Percentiles rank a stretch among this genome's conserved stretches.
Evolutionary conservation across 2,329 filamentous ascomycete species (phyloP).

Genomic region (Macrophomina tecta): DNA sequence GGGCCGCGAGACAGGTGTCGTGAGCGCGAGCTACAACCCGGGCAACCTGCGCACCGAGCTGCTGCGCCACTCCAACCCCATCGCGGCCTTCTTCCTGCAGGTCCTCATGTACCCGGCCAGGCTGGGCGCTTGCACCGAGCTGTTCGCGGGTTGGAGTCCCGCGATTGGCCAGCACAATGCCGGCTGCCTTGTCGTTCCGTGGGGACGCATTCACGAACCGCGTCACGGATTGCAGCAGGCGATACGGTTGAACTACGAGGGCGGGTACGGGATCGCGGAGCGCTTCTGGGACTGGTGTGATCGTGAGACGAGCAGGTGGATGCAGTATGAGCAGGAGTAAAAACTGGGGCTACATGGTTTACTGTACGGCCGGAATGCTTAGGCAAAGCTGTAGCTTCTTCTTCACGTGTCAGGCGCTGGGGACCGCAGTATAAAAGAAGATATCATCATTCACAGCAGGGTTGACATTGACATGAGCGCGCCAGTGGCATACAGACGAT

Average conservation of each 20-base stretch:
- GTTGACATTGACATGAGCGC: not conserved
- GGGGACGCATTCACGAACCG: slow-evolving; percentile 49
- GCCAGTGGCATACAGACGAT: not conserved
- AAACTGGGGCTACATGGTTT: too few species aligned
- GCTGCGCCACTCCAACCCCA: slow-evolving; percentile 35
- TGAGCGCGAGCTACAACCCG: slow-evolving; percentile 45
- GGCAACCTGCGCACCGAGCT: slow-evolving; percentile 50
- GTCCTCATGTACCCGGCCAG: slow-evolving; percentile 25
- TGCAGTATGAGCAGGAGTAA: slow-evolving; percentile 14
- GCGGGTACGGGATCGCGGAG: slow-evolving; percentile 46
- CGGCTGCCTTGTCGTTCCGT: slow-evolving; percentile 51
- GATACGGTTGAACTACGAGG: slow-evolving; percentile 42
- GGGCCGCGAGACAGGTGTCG: slow-evolving; percentile 31
- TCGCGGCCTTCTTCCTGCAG: slow-evolving; percentile 13
- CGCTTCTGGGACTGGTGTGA: slow-evolving; percentile 54
- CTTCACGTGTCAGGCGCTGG: too few species aligned
- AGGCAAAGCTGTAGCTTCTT: too few species aligned
- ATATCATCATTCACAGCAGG: not conserved
- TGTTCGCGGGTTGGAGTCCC: slow-evolving; percentile 25
- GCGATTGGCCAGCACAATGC: slow-evolving; percentile 32
- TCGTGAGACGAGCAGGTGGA: slow-evolving; percentile 36
- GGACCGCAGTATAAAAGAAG: not conserved
- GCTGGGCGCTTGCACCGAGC: slow-evolving; percentile 27
- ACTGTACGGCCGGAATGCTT: too few species aligned
- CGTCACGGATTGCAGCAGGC: slow-evolving; percentile 43